Evolutionary conservation across 179 eudicot genomes (phyloP).

Genomic region (Sideroxylon spinosum): DNA sequence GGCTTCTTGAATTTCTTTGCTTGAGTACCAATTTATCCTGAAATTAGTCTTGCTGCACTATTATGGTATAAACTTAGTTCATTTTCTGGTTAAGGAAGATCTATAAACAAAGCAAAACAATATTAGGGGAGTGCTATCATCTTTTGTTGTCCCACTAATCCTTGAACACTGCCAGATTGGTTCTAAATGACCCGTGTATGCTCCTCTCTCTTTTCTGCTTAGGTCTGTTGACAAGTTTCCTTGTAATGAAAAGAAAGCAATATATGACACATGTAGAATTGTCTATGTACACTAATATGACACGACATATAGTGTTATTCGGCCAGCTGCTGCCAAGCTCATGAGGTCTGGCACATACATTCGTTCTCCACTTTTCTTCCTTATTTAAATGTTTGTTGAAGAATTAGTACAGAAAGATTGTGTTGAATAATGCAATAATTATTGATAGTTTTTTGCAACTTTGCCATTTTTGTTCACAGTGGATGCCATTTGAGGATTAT

Average conservation of each 20-base stretch:
- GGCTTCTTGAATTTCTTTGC: neutral
- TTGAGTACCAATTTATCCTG: neutral
- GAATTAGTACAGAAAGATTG: too few relatives aligned
- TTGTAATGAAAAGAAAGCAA: neutral
- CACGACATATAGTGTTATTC: too few relatives aligned
- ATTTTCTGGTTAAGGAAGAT: neutral
- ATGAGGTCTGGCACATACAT: neutral
- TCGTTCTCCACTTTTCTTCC: neutral
- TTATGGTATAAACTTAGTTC: neutral
- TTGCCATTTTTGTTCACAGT: conserved; percentile 27
- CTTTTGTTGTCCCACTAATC: neutral
- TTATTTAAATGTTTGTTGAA: neutral
- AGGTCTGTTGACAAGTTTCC: neutral
- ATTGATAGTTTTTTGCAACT: neutral
- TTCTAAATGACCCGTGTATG: neutral
- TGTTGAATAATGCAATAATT: neutral
- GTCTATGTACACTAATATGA: neutral
- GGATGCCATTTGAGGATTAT: conserved; percentile 50
- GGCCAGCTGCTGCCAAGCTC: neutral
- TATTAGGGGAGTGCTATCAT: neutral
- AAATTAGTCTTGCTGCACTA: neutral
- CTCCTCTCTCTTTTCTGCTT: neutral
- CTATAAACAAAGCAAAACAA: neutral
- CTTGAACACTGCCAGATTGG: neutral
- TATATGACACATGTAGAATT: neutral